These are phyloP conservation scores for Daldinia decipiens DNA, from an alignment of 495 filamentous ascomycete genomes.

Conservation along the genomic window DNA sequence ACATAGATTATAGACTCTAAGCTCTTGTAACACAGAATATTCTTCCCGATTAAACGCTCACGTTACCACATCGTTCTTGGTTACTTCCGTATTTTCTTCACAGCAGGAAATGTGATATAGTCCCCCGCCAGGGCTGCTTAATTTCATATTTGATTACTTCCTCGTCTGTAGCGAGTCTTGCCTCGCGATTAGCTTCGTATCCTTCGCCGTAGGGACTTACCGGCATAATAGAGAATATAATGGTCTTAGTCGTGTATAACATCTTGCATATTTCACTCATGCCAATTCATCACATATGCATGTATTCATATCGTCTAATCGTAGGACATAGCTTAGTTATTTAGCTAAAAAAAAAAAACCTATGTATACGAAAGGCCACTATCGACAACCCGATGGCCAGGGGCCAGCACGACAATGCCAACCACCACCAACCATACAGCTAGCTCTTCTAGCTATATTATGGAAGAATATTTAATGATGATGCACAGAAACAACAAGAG, in stretches of 20 bases:
- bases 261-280: neutral
- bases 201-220: neutral
- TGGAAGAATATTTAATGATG: neutral
- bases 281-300: neutral
- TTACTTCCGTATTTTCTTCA: neutral
- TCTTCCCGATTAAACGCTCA: neutral
- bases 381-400: neutral
- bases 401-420: neutral
- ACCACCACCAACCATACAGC: neutral
- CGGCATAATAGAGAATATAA: neutral
- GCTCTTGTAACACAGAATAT: neutral
- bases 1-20: neutral
- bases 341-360: no score
- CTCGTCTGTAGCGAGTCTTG: neutral
- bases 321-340: neutral
- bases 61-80: neutral
- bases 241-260: neutral
- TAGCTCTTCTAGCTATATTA: neutral
- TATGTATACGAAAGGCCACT: neutral
- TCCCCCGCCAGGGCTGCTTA: neutral
- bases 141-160: neutral
- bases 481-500: constrained; percentile 7
- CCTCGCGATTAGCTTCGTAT: neutral
- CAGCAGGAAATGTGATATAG: neutral
- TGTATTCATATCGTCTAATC: neutral